Evolutionary conservation across 306 rosid species (phyloP).

Genomic region (Argentina anserina): DNA sequence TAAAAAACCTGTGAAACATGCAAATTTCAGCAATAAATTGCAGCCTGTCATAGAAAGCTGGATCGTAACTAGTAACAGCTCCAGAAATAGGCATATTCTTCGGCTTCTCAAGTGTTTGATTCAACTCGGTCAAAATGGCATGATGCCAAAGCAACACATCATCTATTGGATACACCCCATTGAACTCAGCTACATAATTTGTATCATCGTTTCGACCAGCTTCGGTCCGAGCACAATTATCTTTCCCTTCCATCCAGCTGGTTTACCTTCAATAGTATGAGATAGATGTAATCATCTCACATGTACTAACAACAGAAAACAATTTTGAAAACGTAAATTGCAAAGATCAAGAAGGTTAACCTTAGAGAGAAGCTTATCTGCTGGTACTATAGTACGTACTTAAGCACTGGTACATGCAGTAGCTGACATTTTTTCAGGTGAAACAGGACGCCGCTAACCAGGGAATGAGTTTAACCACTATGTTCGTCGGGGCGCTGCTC

Average conservation of each 20-base stretch:
- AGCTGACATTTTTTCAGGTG: slow-evolving; percentile 60
- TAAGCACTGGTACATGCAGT: slow-evolving; percentile 59
- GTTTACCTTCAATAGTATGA: slow-evolving; percentile 57
- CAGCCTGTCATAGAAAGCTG: slow-evolving; percentile 59
- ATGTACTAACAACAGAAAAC: neutral
- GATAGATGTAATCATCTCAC: slow-evolving; percentile 14
- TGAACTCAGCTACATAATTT: slow-evolving; percentile 36
- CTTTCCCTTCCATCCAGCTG: slow-evolving; percentile 67
- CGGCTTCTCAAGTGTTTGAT: slow-evolving; percentile 45
- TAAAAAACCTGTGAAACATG: slow-evolving; percentile 78
- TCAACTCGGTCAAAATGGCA: slow-evolving; percentile 76
- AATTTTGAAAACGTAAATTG: neutral
- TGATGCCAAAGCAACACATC: slow-evolving; percentile 81
- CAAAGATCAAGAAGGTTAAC: slow-evolving; percentile 22
- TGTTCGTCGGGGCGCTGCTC: slow-evolving; percentile 69
- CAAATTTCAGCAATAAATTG: slow-evolving; percentile 83
- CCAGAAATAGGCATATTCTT: slow-evolving; percentile 41
- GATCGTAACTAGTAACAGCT: slow-evolving; percentile 41
- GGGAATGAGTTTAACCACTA: slow-evolving; percentile 64
- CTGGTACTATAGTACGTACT: slow-evolving; percentile 56
- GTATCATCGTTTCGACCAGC: slow-evolving; percentile 30
- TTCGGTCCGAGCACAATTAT: slow-evolving; percentile 18
- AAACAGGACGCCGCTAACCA: slow-evolving; percentile 70
- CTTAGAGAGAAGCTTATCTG: slow-evolving; percentile 77
- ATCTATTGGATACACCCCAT: slow-evolving; percentile 65